Evolutionary conservation across 257 asterid species (phyloP), one percentile per base, ranked within the genome.

Genomic region (Ligustrum vulgare): DNA sequence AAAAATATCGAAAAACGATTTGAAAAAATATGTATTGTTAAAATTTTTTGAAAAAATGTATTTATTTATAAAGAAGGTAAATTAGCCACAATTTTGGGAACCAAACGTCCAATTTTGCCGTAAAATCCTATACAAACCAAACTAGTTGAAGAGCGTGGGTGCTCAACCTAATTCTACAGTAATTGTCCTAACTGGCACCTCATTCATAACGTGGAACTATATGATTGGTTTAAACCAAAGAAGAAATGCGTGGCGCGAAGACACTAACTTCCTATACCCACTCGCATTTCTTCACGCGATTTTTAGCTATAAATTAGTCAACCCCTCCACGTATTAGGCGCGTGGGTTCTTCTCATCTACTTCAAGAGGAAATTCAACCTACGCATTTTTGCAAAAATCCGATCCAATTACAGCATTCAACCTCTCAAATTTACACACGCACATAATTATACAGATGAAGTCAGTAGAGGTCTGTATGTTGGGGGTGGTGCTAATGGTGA

Each of bases 221-320:
- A 28, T 35, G 0, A 83, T 83, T 83, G 89, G 91, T 25, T 41
- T 1, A 32, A 15, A 8, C 28, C 5, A 43, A 72, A 77, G 69
- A 7, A 25, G 5, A 73, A 56, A 20, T 72, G 78, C 90, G 90
- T 86, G 86, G 86, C 84, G 87, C 83, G 82, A 84, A 72, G 34
- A 12, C 7, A 18, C 34, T 37, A 63, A n/a, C 25, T 12, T 2
- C 49, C 45, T 7, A 66, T 6, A 0, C 83, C 81, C 83, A 83
- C 71, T 60, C 83, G 77, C 88, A 68, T 28, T 6, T 0, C 33
- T 3, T 12, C 68, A 79, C 86, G 84, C 82, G 79, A 83, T 43
- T 39, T 74, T 71, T 11, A 37, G 31, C 31, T 32, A 10, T 9
- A 2, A 34, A 31, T n/a, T 22, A 11, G 5, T 8, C 33, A 8